Evolutionary conservation across 192 early-diverging fungal species (phyloP).

Genomic region (Entomortierella lignicola): DNA sequence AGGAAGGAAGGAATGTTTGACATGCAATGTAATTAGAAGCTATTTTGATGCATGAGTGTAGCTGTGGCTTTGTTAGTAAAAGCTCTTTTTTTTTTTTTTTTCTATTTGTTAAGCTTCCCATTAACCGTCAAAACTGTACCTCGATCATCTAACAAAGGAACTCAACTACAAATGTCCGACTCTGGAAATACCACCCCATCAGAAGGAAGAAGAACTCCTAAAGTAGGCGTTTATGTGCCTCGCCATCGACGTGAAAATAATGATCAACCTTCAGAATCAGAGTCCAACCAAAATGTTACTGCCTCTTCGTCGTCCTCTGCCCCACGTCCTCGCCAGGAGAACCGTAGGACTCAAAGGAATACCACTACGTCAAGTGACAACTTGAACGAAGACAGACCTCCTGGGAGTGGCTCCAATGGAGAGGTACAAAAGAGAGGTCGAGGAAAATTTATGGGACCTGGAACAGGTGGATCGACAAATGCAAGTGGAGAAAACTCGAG

Average conservation of each 20-base stretch:
- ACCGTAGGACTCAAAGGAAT: not conserved
- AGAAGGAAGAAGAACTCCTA: slow-evolving; percentile 13
- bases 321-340: not conserved
- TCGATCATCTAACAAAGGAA: no score
- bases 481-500: not conserved
- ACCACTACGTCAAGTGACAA: not conserved
- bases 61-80: not conserved
- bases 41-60: not conserved
- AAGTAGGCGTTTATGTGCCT: slow-evolving; percentile 46
- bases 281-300: not conserved
- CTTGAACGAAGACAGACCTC: not conserved
- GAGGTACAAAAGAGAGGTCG: slow-evolving; percentile 44
- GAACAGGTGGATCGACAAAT: slow-evolving; percentile 1
- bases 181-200: not conserved
- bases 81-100: not conserved
- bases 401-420: slow-evolving; percentile 9
- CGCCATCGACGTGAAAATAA: slow-evolving; percentile 37
- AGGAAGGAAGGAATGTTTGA: not conserved
- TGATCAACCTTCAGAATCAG: slow-evolving; percentile 10
- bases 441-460: slow-evolving; percentile 48
- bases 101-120: not conserved
- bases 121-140: not conserved
- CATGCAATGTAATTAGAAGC: not conserved
- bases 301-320: no score
- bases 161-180: slow-evolving; percentile 24